Base-by-base conservation (phyloP, 192 early-diverging fungal species). In the Entomortierella chlamydospora region DNA sequence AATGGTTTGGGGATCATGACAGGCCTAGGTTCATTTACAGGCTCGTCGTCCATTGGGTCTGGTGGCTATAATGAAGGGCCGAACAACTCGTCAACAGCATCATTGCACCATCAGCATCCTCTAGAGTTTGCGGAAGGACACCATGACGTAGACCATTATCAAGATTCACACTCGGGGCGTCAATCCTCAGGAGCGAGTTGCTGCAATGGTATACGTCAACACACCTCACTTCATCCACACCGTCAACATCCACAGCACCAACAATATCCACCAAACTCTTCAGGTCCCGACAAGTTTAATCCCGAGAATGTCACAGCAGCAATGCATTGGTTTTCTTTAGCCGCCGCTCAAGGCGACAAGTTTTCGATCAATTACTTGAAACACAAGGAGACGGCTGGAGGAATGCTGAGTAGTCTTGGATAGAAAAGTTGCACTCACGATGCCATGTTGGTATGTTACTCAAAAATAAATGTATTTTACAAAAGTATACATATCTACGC, bases 261-360 rank as follows among this genome's bases (percentile, higher is more conserved):
- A 15, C 77, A 61, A 62, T 10, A 39, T 23, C 39, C 58, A 23
- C 64, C 64, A 5, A 39, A 42, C 41, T 61, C 64, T 18, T 43
- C 61, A 8, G 70, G 56, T 1, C 81, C 81, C 0, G 72, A 77
- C 45, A 83, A 83, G 55, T 83, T 78, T 49, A 83, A 83, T 25
- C 73, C 82, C 0, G 69, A 76, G 61, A 83, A 73, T 25, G 63
- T 83, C 13, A 70, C 82, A 1, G 82, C 82, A 12, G 82, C 82
- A 5, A 72, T 83, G 65, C 82, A 83, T 55, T 83, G 82, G 82
- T 83, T 83, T 41, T 51, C 51, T 10, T 37, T 83, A 29, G 82
- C 82, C 9, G 82, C 82, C 0, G 73, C 67, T 2, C 82, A 83
- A 33, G 82, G 82, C 15, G 82, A 83, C 43, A 63, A 79, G 37